Percentiles rank a stretch among this genome's conserved stretches.
These are phyloP conservation scores for Phytophthora tentaculata DNA, from an alignment of 352 stramenopile species.

Conservation along the genomic window DNA sequence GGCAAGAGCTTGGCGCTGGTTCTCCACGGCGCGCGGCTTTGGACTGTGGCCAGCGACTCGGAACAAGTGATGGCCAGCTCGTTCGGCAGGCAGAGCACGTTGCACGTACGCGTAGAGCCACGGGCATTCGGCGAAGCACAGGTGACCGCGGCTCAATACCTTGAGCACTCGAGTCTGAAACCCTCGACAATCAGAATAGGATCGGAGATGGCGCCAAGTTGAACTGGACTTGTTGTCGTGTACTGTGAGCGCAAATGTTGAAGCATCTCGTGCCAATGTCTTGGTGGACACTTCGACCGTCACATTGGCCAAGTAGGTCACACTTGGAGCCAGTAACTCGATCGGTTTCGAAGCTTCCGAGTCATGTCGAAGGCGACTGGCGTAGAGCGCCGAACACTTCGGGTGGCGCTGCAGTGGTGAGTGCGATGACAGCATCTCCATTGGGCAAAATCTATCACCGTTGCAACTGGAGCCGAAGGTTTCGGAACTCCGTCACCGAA, in stretches of 20 bases:
- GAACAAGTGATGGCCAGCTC: conserved; percentile 32
- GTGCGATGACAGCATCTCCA: conserved; percentile 15
- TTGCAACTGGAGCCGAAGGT: not conserved
- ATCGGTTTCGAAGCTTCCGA: conserved; percentile 10
- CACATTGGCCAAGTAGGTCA: conserved; percentile 42
- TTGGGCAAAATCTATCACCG: no score
- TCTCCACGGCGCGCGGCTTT: conserved; percentile 37
- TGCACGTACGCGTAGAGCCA: conserved; percentile 52
- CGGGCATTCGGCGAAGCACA: conserved; percentile 56
- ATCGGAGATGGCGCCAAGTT: conserved; percentile 44
- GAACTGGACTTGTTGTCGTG: conserved; percentile 45
- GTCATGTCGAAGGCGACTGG: conserved; percentile 7
- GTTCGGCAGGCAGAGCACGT: conserved; percentile 36
- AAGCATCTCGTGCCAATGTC: conserved; percentile 15
- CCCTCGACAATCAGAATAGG: conserved; percentile 43
- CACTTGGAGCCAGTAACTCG: conserved; percentile 16
- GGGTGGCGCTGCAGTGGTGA: conserved; percentile 37
- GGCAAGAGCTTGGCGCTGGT: conserved; percentile 37
- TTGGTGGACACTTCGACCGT: conserved; percentile 43
- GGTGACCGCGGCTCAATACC: conserved; percentile 40
- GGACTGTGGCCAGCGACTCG: conserved; percentile 18
- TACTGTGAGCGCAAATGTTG: conserved; percentile 43
- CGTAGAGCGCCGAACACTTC: conserved; percentile 45
- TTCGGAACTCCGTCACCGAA: conserved; percentile 4
- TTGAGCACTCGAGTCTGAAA: conserved; percentile 46